These are phyloP conservation scores for Fonsecaea nubica DNA, from an alignment of 2,329 filamentous ascomycete genomes.

Conservation along the genomic window DNA sequence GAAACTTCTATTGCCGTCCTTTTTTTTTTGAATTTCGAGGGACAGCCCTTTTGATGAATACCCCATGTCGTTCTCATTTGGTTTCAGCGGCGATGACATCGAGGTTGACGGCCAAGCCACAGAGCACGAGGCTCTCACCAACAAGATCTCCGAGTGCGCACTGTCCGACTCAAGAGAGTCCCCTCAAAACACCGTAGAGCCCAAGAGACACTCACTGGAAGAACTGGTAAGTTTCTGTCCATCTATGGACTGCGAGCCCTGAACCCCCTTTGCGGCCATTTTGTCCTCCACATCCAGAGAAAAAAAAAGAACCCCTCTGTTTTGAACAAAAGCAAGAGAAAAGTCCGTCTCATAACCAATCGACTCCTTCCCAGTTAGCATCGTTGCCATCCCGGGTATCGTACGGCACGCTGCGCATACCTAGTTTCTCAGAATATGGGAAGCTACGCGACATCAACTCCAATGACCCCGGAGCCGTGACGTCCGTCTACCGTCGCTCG, in stretches of 20 bases:
- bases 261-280: neutral
- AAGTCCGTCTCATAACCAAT: constrained; percentile 7
- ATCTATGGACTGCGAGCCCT: neutral
- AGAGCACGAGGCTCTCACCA: constrained; percentile 19
- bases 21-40: too few species aligned
- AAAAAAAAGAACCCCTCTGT: neutral
- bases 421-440: constrained; percentile 37
- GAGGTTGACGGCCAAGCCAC: constrained; percentile 52
- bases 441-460: neutral
- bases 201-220: constrained; percentile 51
- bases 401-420: constrained; percentile 59
- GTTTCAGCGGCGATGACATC: constrained; percentile 66
- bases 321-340: neutral
- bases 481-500: constrained; percentile 55
- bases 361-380: constrained; percentile 18
- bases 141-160: constrained; percentile 21
- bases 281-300: neutral
- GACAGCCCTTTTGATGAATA: neutral
- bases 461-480: neutral
- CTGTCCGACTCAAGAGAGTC: constrained; percentile 25
- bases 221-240: constrained; percentile 54
- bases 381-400: constrained; percentile 62
- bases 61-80: constrained; percentile 59
- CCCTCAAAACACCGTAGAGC: constrained; percentile 38
- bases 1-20: neutral